Base-by-base conservation (phyloP, 2,329 filamentous ascomycete species). In the Trichoderma oligosporum region DNA sequence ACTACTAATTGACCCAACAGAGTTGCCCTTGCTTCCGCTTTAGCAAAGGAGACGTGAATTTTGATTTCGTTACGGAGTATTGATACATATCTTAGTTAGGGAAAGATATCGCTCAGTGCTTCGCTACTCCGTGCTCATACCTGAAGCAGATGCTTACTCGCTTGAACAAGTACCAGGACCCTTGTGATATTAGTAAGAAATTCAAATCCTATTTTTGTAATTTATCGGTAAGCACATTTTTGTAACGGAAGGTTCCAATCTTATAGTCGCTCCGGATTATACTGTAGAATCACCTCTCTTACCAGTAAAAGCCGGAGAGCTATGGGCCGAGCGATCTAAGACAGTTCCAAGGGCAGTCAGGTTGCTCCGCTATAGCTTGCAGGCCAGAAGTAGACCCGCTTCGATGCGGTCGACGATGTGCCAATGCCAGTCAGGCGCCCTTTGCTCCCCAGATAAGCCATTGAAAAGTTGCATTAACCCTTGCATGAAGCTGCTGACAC, bases 1-100 rank as follows among this genome's bases (percentile, higher is more conserved):
- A 25, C 41, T 60, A 54, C 44, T 54, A 60, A 58, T 57, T 60
- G 46, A 53, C 46, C 48, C 55, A 55, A 58, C 42, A 48, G 47
- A 42, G 42, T 48, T 44, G 39, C 29, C 44, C 57, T 49, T 44
- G 42, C 35, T 59, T 38, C 53, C 53, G 53, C 44, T 44, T 56
- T 56, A 56, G 53, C 44, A 44, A 46, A 55, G 31, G 38, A 14
- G 27, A 46, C 14, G 22, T 29, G 31, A 46, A 31, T 38, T n/a
- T 33, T 22, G 41, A 14, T 45, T 25, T 41, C 24, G 31, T 55
- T 38, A n/a, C n/a, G n/a, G n/a, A n/a, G n/a, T n/a, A 22, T 55
- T 38, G 52, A 45, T 31, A 24, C n/a, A 7, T 16, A 25, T 46
- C 20, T 36, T n/a, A 45, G 41, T 45, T 36, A 41, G 39, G 41